Evolutionary conservation across 192 early-diverging fungal genomes (phyloP), one percentile per base, ranked within the genome.

Genomic region (Phlyctochytrium planicorne): DNA sequence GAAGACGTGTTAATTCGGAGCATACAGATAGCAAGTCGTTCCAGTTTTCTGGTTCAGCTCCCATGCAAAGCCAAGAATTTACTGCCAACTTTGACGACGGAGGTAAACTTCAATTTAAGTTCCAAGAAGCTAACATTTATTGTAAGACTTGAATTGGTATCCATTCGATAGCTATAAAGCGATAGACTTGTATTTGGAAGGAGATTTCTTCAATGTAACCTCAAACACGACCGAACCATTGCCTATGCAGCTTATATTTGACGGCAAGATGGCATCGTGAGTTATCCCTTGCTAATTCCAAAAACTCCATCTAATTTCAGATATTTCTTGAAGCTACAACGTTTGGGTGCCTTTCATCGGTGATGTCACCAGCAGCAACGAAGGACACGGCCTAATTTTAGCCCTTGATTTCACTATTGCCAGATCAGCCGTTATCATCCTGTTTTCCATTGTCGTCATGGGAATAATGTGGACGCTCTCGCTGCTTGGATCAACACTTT

Each of bases 391-490:
- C 40, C 12, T 50, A 10, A 50, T n/a, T 10, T 50, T 34, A 29
- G 32, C 37, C 6, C n/a, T 68, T 3, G 24, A 40, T 3, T 23
- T 56, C n/a, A 27, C 33, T 3, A 31, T 63, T 30, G 40, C 70
- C 14, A 60, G 53, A 4, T 68, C 63, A 29, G 33, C 67, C 1
- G 27, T 34, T 4, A 34, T 71, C 36, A n/a, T n/a, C n/a, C 32
- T 71, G 29, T 73, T 68, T 53, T 71, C 67, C 0, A 62, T 73
- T 16, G 66, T 71, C 27, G 37, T 73, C 4, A 50, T 50, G n/a
- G 62, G 25, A 14, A 60, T 62, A 3, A 59, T 72, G 66, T 73
- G 71, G 71, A 20, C 71, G n/a, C 47, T 73, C 20, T 63, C 56
- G 32, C 17, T 73, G 16, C 31, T 40, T 17, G 27, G 36, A 2